Evolutionary conservation across 345 rosid genomes (phyloP), one percentile per base, ranked within the genome.

Genomic region (Eucalyptus rudis): DNA sequence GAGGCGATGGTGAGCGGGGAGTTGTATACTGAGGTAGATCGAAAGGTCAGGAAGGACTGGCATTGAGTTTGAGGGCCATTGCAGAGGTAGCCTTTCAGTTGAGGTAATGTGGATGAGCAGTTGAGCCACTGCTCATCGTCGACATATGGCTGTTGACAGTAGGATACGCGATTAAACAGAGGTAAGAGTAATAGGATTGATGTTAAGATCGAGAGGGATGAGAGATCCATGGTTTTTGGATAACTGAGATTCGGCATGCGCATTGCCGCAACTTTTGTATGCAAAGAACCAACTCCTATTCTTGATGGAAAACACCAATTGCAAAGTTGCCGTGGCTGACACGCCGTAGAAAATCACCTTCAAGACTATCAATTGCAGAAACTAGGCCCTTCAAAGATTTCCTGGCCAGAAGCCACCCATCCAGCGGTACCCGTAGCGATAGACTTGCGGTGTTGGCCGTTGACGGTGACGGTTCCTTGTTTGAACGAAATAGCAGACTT

Each of bases 61-160:
- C 94, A 93, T 49, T 85, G 81, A 9, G 49, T 51, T 71, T 79
- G 88, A 88, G 87, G 88, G 13, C 88, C 92, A 84, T 87, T 89
- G 86, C 93, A 91, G 27, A 56, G 19, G 87, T 91, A 92, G 5
- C 92, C 93, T 87, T 49, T 90, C n/a, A 89, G n/a, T 45, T 56
- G 27, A 31, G 90, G 5, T 54, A 51, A 22, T 40, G 13, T 58
- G 3, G 40, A 4, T 0, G 4, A 0, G 86, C 93, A 91, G 22
- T 54, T 7, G 14, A 71, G 84, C 58, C 10, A 27, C 24, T 5
- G 40, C 11, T 5, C 3, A 2, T 2, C 1, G 4, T 25, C 88
- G 29, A 83, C 19, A 49, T 83, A 83, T 56, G 45, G 47, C 62
- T 88, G 87, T 31, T 88, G 87, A 36, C 85, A 33, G 79, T n/a